These are phyloP conservation scores for Termitomyces sp. DNA, from an alignment of 768 basidiomycete genomes.

Conservation along the genomic window DNA sequence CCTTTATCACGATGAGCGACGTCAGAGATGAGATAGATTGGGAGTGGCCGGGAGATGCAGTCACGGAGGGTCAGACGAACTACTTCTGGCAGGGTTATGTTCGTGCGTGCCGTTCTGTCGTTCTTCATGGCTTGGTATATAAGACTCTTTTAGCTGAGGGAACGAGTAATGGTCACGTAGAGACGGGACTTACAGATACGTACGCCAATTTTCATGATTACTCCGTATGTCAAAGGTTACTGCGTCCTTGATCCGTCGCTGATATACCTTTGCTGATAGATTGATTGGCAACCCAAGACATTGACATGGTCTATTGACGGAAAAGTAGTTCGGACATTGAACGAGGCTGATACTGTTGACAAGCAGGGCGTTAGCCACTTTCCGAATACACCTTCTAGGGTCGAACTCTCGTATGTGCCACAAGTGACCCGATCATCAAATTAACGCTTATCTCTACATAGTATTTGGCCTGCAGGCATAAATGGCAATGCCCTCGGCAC, in stretches of 20 bases:
- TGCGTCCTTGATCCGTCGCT: neutral
- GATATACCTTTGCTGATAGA: conserved; percentile 30
- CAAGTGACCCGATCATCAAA: neutral
- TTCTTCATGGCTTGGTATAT: neutral
- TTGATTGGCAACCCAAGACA: conserved; percentile 73
- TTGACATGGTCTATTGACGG: conserved; percentile 70
- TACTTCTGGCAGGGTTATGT: conserved; percentile 74
- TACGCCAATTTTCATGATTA: conserved; percentile 71
- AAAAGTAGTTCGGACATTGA: conserved; percentile 61
- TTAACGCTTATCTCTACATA: conserved; percentile 11
- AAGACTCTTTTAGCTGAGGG: conserved; percentile 25
- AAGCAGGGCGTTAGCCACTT: conserved; percentile 54
- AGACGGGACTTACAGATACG: conserved; percentile 52
- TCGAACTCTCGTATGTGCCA: conserved; percentile 66
- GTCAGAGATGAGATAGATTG: conserved; percentile 86
- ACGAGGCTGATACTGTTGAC: conserved; percentile 51
- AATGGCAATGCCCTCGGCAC: conserved; percentile 55
- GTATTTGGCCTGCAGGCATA: conserved; percentile 84
- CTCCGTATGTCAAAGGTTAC: conserved; percentile 40
- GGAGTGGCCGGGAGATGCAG: conserved; percentile 69
- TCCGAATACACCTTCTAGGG: conserved; percentile 73
- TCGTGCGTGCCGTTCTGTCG: conserved; percentile 34
- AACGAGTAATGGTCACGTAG: conserved; percentile 42
- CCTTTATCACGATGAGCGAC: conserved; percentile 81
- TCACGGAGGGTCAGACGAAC: conserved; percentile 69